phyloP scores from a whole-genome alignment of 495 filamentous ascomycete species.

The Aspergillus nanangensis region DNA sequence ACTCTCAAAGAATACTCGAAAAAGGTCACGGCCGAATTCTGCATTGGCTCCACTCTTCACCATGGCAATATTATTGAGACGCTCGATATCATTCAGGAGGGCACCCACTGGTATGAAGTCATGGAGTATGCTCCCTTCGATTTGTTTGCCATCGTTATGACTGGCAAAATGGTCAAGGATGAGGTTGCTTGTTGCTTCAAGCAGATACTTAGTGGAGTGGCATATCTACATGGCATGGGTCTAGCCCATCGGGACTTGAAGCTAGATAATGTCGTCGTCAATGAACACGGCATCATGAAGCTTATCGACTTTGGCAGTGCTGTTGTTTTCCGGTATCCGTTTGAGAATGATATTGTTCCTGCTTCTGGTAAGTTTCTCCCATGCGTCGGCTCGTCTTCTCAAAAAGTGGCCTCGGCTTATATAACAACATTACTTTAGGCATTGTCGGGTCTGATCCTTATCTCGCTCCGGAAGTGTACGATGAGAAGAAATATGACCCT shows the following conservation, averaged over 20 bases:
- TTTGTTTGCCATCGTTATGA: conserved; percentile 98
- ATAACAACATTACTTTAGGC: too few species aligned
- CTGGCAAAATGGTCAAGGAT: conserved; percentile 91
- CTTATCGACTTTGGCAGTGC: conserved; percentile 99
- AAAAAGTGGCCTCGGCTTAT: too few species aligned
- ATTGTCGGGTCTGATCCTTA: conserved; percentile 98
- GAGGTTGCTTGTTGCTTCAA: conserved; percentile 89
- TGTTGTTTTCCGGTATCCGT: conserved; percentile 94
- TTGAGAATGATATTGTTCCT: conserved; percentile 84
- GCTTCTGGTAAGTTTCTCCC: conserved; percentile 66
- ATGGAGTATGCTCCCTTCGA: conserved; percentile 99
- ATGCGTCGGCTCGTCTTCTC: too few species aligned
- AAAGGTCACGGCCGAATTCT: conserved; percentile 99
- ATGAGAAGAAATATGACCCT: conserved; percentile 90
- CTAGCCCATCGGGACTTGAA: conserved; percentile 95
- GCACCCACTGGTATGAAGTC: conserved; percentile 93
- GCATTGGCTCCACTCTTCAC: conserved; percentile 93
- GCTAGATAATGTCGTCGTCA: conserved; percentile 97
- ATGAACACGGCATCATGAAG: conserved; percentile 97
- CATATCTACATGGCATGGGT: conserved; percentile 96
- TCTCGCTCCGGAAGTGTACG: conserved; percentile 94
- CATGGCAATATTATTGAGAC: conserved; percentile 99
- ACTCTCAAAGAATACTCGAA: conserved; percentile 93
- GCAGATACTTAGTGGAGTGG: conserved; percentile 93
- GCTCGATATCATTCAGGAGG: conserved; percentile 94